These are phyloP conservation scores for Apostasia ramifera DNA, from an alignment of 106 monocot genomes.

Conservation along the genomic window DNA sequence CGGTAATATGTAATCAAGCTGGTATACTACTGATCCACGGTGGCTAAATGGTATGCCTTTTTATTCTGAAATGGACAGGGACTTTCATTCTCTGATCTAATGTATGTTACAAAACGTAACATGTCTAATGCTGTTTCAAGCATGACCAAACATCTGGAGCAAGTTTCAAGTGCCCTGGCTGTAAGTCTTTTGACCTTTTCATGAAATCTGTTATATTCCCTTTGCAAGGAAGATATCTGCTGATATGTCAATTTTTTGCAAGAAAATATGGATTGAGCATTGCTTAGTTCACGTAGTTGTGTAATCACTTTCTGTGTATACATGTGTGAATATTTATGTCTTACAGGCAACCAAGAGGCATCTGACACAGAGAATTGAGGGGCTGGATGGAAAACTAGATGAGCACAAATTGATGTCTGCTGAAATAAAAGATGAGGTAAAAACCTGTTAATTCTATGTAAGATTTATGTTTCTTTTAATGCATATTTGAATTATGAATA, in stretches of 20 bases:
- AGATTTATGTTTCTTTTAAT: neutral
- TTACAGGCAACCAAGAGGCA: conserved; percentile 24
- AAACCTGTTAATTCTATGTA: neutral
- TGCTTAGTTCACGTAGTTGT: neutral
- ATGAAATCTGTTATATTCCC: too few species aligned
- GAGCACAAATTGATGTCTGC: conserved; percentile 22
- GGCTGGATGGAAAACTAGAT: conserved; percentile 27
- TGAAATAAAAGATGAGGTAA: conserved; percentile 25
- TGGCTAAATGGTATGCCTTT: neutral
- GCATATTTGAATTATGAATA: neutral
- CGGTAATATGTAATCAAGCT: too few species aligned
- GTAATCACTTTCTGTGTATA: neutral
- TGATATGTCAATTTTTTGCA: too few species aligned
- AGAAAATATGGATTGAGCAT: too few species aligned
- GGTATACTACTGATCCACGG: too few species aligned
- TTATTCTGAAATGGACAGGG: conserved; percentile 37
- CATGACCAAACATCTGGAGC: conserved; percentile 88
- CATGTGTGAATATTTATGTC: neutral
- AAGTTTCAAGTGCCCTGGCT: conserved; percentile 79
- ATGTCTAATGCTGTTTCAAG: conserved; percentile 92
- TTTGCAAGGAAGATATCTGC: too few species aligned
- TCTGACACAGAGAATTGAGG: conserved; percentile 25
- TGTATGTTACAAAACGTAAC: conserved; percentile 91
- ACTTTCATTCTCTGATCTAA: conserved; percentile 69
- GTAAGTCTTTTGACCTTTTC: conserved; percentile 29